These are phyloP conservation scores for Clavispora phyllophila DNA, from an alignment of 805 yeast species.

Conservation along the genomic window DNA sequence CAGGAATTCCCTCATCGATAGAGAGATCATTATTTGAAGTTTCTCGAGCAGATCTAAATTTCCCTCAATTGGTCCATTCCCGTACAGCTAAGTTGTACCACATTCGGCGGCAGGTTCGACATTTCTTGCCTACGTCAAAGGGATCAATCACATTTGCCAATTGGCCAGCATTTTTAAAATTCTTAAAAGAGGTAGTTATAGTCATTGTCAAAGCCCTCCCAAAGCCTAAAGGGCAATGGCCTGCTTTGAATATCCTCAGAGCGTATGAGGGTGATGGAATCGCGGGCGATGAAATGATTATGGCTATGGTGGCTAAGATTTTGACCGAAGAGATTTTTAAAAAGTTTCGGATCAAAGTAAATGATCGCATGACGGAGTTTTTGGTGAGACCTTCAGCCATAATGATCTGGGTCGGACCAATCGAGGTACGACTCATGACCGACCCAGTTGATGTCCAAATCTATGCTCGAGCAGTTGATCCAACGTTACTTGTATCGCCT, in stretches of 20 bases:
- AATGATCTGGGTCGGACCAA: neutral
- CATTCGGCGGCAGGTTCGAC: neutral
- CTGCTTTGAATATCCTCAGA: conserved; percentile 7
- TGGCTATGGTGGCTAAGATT: conserved; percentile 10
- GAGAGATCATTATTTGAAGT: conserved; percentile 12
- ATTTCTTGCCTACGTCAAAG: conserved; percentile 2
- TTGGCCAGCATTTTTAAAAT: conserved; percentile 1
- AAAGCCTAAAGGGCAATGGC: neutral
- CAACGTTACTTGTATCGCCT: neutral
- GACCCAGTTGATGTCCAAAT: neutral
- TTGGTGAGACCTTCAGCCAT: neutral
- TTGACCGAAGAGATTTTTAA: conserved; percentile 8
- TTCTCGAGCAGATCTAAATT: conserved; percentile 12
- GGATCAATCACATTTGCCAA: conserved; percentile 5
- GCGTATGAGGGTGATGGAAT: conserved; percentile 8
- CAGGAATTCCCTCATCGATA: conserved; percentile 1
- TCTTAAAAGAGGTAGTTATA: neutral
- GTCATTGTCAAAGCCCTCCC: neutral
- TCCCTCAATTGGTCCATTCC: conserved; percentile 4
- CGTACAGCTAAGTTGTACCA: neutral
- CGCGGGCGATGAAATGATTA: conserved; percentile 4
- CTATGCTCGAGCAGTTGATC: neutral
- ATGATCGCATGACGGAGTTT: neutral
- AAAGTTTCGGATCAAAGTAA: neutral
- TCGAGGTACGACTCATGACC: neutral